Base-by-base conservation (phyloP, 345 rosid genomes). In the Hibiscus trionum region DNA sequence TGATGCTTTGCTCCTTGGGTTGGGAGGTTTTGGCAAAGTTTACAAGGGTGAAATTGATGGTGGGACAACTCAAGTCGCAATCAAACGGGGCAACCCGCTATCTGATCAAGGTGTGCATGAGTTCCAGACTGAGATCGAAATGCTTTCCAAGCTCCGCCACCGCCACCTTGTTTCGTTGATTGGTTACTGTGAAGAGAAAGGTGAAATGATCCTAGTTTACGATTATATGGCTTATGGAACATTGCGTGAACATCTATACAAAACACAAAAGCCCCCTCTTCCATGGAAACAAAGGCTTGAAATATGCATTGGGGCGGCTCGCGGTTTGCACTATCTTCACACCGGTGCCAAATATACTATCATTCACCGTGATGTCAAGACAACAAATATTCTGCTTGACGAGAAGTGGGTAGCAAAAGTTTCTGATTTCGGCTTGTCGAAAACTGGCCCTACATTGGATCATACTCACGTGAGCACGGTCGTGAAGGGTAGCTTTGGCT, bases 381-480 rank as follows among this genome's bases (percentile, higher is more conserved):
- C 99, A 12, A 92, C 99, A 49, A 95, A 95, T 78, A 95, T 95
- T 75, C 90, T 93, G 66, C 72, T 96, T 72, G 99, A 96, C 46
- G 98, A 93, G 85, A 93, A 91, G 75, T 96, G 97, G 98, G 99
- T 96, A 12, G 99, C 99, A 5, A 96, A 96, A 85, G 99, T 96
- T 73, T 91, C 99, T 50, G 98, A 93, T 73, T 96, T 96, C 9
- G 99, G 99, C 4, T 72, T 96, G 75, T 96, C 99, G 3, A 96
- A 96, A 81, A 96, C 98, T 5, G 98, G 99, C 78, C 99, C 99
- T 11, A 82, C 93, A 7, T 80, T 96, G 83, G 99, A 93, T 82
- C 89, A 93, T 79, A 96, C 98, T 12, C 99, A 96, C 60, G 98
- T 96, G 63, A 96, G 99, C 87, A 96, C 98, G 0, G 98, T 91